A percentile compares a stretch with the other conserved stretches of the same genome.
Conservation (phyloP, 1,139 yeast genomes). For the Kodamaea anthophila region DNA sequence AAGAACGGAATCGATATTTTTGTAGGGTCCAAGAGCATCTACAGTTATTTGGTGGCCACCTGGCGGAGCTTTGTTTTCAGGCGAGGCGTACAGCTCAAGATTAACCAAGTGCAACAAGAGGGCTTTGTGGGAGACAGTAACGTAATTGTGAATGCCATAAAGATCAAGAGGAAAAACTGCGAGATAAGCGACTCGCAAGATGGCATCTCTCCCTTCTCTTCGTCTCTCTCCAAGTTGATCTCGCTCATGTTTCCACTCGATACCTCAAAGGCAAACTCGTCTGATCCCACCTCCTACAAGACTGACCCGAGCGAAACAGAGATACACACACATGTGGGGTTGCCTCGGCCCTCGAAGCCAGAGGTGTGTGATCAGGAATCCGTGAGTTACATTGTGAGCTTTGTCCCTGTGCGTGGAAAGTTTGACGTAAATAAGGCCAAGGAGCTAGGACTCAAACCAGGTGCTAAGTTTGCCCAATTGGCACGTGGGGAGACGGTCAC, state of each 20-base stretch:
- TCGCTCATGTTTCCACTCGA: conserved; percentile 49
- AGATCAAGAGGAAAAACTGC: conserved; percentile 15
- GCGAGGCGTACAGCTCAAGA: conserved; percentile 57
- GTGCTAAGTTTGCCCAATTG: conserved; percentile 51
- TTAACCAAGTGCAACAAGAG: conserved; percentile 31
- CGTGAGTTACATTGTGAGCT: conserved; percentile 55
- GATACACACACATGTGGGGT: conserved; percentile 36
- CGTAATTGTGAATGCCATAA: conserved; percentile 49
- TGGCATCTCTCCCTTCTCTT: background rate
- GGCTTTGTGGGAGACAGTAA: conserved; percentile 44
- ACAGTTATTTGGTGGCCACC: conserved; percentile 56
- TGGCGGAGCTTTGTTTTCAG: conserved; percentile 92
- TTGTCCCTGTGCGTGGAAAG: conserved; percentile 70
- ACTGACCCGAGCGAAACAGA: conserved; percentile 36
- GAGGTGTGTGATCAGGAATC: conserved; percentile 23
- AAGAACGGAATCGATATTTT: conserved; percentile 40
- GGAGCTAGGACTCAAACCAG: conserved; percentile 64
- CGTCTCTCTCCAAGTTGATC: conserved; percentile 27
- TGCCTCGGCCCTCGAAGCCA: conserved; percentile 22
- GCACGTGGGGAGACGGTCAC: conserved; percentile 56
- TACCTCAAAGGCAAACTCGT: conserved; percentile 29
- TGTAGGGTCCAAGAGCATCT: conserved; percentile 31
- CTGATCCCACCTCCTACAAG: conserved; percentile 35
- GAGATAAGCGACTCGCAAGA: background rate
- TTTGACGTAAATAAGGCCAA: conserved; percentile 64